Conservation (phyloP, 768 basidiomycete genomes). For the Boletus vermiculosoides region DNA sequence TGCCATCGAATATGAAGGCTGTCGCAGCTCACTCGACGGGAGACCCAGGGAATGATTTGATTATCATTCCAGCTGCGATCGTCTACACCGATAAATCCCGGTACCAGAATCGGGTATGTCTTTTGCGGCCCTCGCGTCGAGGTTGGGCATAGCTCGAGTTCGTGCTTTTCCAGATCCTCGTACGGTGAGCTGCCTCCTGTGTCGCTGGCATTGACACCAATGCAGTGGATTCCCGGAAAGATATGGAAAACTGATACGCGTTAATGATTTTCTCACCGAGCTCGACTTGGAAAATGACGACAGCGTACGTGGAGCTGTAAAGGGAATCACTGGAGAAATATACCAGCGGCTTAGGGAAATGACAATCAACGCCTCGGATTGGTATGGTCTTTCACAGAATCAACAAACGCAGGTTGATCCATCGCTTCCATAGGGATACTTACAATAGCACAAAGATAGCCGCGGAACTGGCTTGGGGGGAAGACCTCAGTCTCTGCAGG, state of each 20-base stretch:
- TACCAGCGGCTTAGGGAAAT: slow-evolving; percentile 47
- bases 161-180: neutral
- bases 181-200: neutral
- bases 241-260: slow-evolving; percentile 8
- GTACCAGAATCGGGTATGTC: slow-evolving; percentile 56
- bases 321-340: slow-evolving; percentile 52
- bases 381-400: slow-evolving; percentile 40
- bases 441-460: slow-evolving; percentile 58
- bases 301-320: slow-evolving; percentile 49
- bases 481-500: slow-evolving; percentile 44
- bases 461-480: slow-evolving; percentile 54
- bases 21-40: slow-evolving; percentile 23
- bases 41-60: slow-evolving; percentile 35
- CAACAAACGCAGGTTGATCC: slow-evolving; percentile 4
- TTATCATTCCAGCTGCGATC: slow-evolving; percentile 62
- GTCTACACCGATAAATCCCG: slow-evolving; percentile 69
- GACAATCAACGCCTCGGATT: slow-evolving; percentile 67
- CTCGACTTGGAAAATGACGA: slow-evolving; percentile 30
- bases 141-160: neutral
- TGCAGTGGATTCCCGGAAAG: neutral
- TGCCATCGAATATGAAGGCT: slow-evolving; percentile 64
- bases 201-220: neutral
- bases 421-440: slow-evolving; percentile 49
- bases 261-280: slow-evolving; percentile 3
- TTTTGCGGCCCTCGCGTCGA: neutral